Percentiles rank a stretch among this genome's conserved stretches.
Evolutionary conservation across 257 asterid genomes (phyloP).

Genomic region (Nicotiana undulata): DNA sequence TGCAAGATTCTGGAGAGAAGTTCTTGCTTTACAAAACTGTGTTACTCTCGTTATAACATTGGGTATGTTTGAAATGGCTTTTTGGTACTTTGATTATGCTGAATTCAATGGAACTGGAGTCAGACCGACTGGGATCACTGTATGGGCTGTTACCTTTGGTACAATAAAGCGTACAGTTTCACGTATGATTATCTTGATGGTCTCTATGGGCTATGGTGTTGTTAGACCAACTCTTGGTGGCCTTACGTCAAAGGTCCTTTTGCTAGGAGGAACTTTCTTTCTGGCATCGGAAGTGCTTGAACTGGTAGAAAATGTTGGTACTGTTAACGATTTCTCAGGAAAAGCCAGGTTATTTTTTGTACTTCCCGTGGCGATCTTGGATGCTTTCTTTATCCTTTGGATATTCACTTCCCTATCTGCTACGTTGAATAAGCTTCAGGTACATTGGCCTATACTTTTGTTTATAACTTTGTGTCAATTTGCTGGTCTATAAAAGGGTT

Average conservation of each 20-base stretch:
- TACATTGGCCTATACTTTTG: slow-evolving; percentile 17
- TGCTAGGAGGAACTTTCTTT: slow-evolving; percentile 89
- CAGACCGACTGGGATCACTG: slow-evolving; percentile 79
- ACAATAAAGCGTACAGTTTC: slow-evolving; percentile 80
- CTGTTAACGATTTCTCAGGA: slow-evolving; percentile 86
- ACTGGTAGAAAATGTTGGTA: slow-evolving; percentile 78
- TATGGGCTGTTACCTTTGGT: slow-evolving; percentile 95
- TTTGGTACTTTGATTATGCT: slow-evolving; percentile 93
- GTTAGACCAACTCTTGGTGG: slow-evolving; percentile 96
- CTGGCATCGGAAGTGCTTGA: slow-evolving; percentile 82
- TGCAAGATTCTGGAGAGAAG: slow-evolving; percentile 88
- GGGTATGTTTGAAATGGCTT: slow-evolving; percentile 89
- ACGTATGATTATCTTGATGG: slow-evolving; percentile 65
- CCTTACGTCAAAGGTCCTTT: slow-evolving; percentile 72
- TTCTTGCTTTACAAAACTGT: slow-evolving; percentile 79
- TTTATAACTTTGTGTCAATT: background rate
- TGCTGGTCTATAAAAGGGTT: background rate
- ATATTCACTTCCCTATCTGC: slow-evolving; percentile 79
- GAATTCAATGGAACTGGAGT: slow-evolving; percentile 80
- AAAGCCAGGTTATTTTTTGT: slow-evolving; percentile 72
- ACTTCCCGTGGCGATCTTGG: slow-evolving; percentile 89
- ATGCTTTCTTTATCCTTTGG: slow-evolving; percentile 95
- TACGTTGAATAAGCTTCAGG: slow-evolving; percentile 95
- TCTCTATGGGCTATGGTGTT: slow-evolving; percentile 98
- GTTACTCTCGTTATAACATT: slow-evolving; percentile 74